A percentile compares a stretch with the other conserved stretches of the same genome.
Conservation (phyloP, 208 protist genomes). For the Crithidia bombi region DNA sequence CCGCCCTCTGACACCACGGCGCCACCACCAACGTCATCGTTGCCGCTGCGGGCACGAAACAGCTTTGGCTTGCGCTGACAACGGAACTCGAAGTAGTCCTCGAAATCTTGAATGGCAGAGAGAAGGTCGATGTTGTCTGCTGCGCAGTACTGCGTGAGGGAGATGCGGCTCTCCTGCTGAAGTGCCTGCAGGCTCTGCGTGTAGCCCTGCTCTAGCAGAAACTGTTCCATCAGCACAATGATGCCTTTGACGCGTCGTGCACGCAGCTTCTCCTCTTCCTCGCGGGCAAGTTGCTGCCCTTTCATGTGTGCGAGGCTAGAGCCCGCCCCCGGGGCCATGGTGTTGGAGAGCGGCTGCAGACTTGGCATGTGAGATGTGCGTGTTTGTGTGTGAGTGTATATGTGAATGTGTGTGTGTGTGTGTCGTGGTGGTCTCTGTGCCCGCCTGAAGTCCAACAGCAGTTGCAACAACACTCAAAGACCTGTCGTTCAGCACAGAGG, state of each 20-base stretch:
- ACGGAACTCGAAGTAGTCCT: conserved; percentile 91
- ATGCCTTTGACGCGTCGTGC: conserved; percentile 76
- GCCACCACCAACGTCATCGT: conserved; percentile 27
- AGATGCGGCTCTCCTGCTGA: conserved; percentile 83
- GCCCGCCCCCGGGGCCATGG: conserved; percentile 50
- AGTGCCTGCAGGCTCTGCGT: conserved; percentile 65
- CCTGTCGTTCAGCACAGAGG: too few species aligned
- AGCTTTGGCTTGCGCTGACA: conserved; percentile 84
- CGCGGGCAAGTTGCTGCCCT: conserved; percentile 76
- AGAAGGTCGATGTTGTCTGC: conserved; percentile 93
- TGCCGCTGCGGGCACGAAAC: conserved; percentile 53
- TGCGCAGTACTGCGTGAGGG: conserved; percentile 63
- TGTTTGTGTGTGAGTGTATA: too few species aligned
- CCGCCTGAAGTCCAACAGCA: too few species aligned
- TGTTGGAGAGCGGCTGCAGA: conserved; percentile 80
- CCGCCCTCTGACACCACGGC: conserved; percentile 38
- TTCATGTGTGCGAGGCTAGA: conserved; percentile 82
- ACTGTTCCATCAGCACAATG: conserved; percentile 83
- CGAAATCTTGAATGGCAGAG: conserved; percentile 79
- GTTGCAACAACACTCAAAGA: too few species aligned
- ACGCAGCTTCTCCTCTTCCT: conserved; percentile 80
- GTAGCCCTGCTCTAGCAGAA: conserved; percentile 89
- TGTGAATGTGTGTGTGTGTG: too few species aligned
- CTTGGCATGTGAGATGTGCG: conserved; percentile 16
- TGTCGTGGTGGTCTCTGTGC: too few species aligned